Evolutionary conservation across 148 eudicot species (phyloP), one percentile per base, ranked within the genome.

Genomic region (Cornus kousa): DNA sequence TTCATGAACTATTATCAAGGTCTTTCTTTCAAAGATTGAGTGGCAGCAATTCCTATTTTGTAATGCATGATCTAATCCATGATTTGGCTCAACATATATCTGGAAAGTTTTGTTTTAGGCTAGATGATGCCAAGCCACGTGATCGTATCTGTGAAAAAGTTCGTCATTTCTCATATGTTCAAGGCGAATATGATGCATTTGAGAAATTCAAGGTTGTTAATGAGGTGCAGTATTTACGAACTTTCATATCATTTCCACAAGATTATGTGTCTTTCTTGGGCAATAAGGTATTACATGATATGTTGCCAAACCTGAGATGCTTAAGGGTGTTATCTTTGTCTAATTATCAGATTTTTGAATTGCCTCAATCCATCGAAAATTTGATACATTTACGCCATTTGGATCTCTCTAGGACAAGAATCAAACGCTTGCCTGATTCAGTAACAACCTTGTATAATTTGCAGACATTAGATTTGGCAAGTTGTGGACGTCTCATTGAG

Each of bases 21-120:
- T 43, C 9, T 43, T 43, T 43, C 48, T 43, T 43, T 43, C 48
- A 43, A 43, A 43, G 48, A 9, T 43, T 43, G 6, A 43, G 48
- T 1, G 23, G 28, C 20, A 31, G 57, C 19, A 5, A 22, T 11
- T 20, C 64, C 68, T 70, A 22, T 39, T 84, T 40, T 55, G 72
- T 66, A 13, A 84, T 84, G 87, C 87, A 43, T 43, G 48, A 43
- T 7, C 48, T 43, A 43, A 6, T 43, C 48, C 87, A 84, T 72
- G 81, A 78, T 70, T 57, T 84, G 10, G 48, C 84, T 28, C 68
- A 33, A 40, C 5, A 22, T 74, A 70, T 81, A 5, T 40, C 50
- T 53, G 77, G 76, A 68, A 46, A 74, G 53, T 46, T 79, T 53
- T 24, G 32, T 55, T 62, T 22, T 1, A 50, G 17, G 31, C 7